These are phyloP conservation scores for Pulveroboletus ravenelii DNA, from an alignment of 768 basidiomycete species.

Conservation along the genomic window DNA sequence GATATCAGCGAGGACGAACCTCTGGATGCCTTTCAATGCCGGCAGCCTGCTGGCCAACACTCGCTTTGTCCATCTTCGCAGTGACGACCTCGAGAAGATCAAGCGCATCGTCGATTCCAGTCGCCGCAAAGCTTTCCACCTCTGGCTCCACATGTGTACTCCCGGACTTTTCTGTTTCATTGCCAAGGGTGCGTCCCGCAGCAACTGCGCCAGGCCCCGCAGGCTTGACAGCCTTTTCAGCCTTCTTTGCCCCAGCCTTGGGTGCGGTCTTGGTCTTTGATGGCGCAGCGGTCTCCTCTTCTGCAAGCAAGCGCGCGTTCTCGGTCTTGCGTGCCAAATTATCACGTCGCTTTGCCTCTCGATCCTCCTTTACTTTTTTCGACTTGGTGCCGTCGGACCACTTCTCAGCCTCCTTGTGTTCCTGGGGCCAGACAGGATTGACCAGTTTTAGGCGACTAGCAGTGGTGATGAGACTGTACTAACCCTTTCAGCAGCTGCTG, in stretches of 20 bases:
- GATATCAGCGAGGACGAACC: conserved; percentile 41
- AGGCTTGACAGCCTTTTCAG: conserved; percentile 47
- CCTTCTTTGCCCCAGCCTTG: conserved; percentile 60
- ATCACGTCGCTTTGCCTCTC: conserved; percentile 75
- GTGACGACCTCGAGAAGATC: conserved; percentile 87
- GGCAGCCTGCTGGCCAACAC: conserved; percentile 82
- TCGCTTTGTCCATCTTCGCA: conserved; percentile 91
- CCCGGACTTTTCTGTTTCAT: conserved; percentile 21
- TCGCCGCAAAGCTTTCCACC: conserved; percentile 71
- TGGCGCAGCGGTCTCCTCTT: conserved; percentile 68
- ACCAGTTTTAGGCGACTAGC: background rate
- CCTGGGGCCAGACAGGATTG: conserved; percentile 39
- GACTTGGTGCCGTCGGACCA: conserved; percentile 69
- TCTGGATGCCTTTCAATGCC: conserved; percentile 89
- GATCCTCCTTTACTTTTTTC: conserved; percentile 64
- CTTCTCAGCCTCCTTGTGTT: conserved; percentile 60
- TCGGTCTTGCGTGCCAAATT: conserved; percentile 85
- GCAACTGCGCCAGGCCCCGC: conserved; percentile 85
- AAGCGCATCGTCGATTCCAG: conserved; percentile 86
- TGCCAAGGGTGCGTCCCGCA: conserved; percentile 53
- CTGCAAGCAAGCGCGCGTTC: conserved; percentile 78
- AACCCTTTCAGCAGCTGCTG: conserved; percentile 50
- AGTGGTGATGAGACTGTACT: conserved; percentile 31
- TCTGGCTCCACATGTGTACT: conserved; percentile 23
- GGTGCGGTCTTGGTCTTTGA: conserved; percentile 59